Percentiles rank a stretch among this genome's conserved stretches.
Conservation (phyloP, 177 flowering plant species). For the Vitis hybrid region DNA sequence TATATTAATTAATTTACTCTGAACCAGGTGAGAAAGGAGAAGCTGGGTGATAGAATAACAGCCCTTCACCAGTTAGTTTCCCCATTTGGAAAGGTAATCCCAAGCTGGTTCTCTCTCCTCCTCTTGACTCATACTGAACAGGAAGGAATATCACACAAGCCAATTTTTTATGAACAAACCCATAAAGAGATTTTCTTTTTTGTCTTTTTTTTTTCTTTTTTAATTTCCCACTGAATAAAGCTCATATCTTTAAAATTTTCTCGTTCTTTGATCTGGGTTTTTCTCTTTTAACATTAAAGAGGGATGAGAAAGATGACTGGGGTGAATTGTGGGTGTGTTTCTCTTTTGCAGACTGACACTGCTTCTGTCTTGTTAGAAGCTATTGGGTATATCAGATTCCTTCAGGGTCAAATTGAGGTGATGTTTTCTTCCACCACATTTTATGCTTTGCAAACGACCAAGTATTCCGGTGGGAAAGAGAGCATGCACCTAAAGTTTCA, state of each 20-base stretch:
- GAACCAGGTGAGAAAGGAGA: constrained; percentile 63
- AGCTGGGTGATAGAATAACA: constrained; percentile 67
- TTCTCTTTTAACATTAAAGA: constrained; percentile 11
- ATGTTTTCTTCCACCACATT: constrained; percentile 15
- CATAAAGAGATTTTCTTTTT: not conserved
- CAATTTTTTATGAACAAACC: constrained; percentile 8
- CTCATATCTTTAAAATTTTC: not conserved
- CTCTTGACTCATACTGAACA: not conserved
- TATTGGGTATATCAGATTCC: constrained; percentile 79
- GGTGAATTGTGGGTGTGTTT: constrained; percentile 16
- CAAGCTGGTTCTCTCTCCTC: not conserved
- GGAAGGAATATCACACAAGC: not conserved
- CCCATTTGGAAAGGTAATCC: constrained; percentile 69
- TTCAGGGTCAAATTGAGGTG: constrained; percentile 80
- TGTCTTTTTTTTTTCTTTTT: not conserved
- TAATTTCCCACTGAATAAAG: not conserved
- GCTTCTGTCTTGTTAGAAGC: constrained; percentile 79
- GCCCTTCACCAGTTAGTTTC: constrained; percentile 71
- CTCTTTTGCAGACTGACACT: constrained; percentile 80
- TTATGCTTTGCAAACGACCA: constrained; percentile 1
- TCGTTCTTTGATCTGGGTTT: not conserved
- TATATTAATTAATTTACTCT: not conserved
- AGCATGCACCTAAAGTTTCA: constrained; percentile 24
- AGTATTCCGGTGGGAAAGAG: not conserved
- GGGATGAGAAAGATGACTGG: constrained; percentile 11